Evolutionary conservation across 148 eudicot genomes (phyloP), one percentile per base, ranked within the genome.

Genomic region (Persicaria maculosa): DNA sequence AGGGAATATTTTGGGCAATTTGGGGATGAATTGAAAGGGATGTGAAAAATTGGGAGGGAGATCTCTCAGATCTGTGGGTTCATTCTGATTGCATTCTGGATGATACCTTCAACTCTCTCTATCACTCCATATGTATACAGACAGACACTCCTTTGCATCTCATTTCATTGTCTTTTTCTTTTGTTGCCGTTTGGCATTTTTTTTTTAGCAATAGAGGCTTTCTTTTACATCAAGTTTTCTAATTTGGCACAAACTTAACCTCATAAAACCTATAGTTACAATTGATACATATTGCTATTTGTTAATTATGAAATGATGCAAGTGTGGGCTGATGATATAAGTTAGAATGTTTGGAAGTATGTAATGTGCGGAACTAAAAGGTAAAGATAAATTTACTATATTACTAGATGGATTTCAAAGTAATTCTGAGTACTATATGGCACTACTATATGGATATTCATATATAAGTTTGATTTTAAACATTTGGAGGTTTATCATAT

Each of bases 31-130:
- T 57, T 7, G 6, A 17, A 17, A 58, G 1, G 36, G n/a, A 1
- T 14, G 14, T 15, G 14, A 53, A 15, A 14, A 36, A 58, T 4
- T 61, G 31, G 31, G 31, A 25, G 36, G 36, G 69, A 64, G 69
- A 40, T 40, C 69, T 4, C 45, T 36, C 15, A 7, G 64, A 3
- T 64, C 40, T 8, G 16, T 64, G 69, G 17, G 12, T 22, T 64
- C 69, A 64, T 64, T 64, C 69, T 64, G 69, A 20, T 59, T 59
- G 65, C 22, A 59, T 59, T 55, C 68, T 61, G 68, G 9, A 8
- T 17, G 22, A 55, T 58, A 22, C 64, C 22, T 36, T 57, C 3
- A 12, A 25, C 31, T 25, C 31, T 25, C 31, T 25, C 31, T 25
- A 25, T 25, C 45, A 36, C 12, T 36, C 16, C 69, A 4, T 64